Percentiles rank a stretch among this genome's conserved stretches.
Conservation (phyloP, 768 basidiomycete genomes). For the Lenzites betulinus region DNA sequence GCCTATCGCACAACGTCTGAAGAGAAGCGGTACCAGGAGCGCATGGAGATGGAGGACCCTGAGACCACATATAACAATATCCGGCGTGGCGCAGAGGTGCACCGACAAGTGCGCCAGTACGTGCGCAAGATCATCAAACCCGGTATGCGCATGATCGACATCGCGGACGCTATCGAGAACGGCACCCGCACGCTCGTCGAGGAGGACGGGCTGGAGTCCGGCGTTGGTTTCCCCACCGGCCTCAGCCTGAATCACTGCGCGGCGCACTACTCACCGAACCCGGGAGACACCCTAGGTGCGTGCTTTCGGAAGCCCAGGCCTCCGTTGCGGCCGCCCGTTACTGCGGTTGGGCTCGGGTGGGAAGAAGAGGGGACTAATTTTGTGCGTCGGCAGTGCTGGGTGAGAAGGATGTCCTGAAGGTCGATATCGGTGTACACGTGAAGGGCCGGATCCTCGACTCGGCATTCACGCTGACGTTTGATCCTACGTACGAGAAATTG, state of each 20-base stretch:
- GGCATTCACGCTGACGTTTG: slow-evolving; percentile 90
- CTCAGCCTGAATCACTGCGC: slow-evolving; percentile 93
- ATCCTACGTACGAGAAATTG: slow-evolving; percentile 87
- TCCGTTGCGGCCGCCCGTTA: slow-evolving; percentile 11
- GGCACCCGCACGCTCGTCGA: slow-evolving; percentile 90
- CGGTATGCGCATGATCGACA: slow-evolving; percentile 93
- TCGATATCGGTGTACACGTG: slow-evolving; percentile 97
- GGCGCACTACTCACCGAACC: slow-evolving; percentile 95
- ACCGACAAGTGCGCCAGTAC: slow-evolving; percentile 85
- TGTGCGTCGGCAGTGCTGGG: slow-evolving; percentile 60
- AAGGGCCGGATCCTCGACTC: slow-evolving; percentile 95
- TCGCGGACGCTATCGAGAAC: slow-evolving; percentile 91
- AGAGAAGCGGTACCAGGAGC: slow-evolving; percentile 86
- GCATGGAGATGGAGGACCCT: slow-evolving; percentile 74
- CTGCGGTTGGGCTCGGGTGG: slow-evolving; percentile 1
- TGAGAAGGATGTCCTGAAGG: slow-evolving; percentile 88
- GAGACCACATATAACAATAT: slow-evolving; percentile 87
- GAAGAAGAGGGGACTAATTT: neutral
- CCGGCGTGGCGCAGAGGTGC: slow-evolving; percentile 92
- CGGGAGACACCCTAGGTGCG: slow-evolving; percentile 82
- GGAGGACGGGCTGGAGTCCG: slow-evolving; percentile 81
- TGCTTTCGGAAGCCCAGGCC: slow-evolving; percentile 14
- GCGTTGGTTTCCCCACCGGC: slow-evolving; percentile 96
- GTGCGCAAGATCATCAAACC: slow-evolving; percentile 85
- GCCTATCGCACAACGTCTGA: slow-evolving; percentile 86